These are phyloP conservation scores for Linnemannia zychae DNA, from an alignment of 192 early-diverging fungal species.

Conservation along the genomic window DNA sequence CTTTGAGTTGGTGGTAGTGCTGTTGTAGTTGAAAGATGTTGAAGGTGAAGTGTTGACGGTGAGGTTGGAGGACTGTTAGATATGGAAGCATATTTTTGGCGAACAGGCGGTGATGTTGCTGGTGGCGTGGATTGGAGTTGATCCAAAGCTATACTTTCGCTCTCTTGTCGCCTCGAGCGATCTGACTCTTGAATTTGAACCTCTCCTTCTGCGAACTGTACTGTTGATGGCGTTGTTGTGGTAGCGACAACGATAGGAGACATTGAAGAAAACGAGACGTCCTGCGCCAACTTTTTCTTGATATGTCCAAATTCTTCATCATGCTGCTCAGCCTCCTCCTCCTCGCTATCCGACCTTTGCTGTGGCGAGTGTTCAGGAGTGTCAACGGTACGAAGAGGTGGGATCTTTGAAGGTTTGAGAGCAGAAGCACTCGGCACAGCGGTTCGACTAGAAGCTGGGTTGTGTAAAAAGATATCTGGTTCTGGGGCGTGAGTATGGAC, in stretches of 20 bases:
- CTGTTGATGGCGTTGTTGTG: background rate
- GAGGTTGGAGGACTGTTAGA: background rate
- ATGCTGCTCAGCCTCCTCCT: background rate
- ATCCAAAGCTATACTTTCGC: background rate
- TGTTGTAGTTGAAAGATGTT: background rate
- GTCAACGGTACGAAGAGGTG: background rate
- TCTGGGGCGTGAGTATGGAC: constrained; percentile 41
- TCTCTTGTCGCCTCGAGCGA: background rate
- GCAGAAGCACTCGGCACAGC: constrained; percentile 10
- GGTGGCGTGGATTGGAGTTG: background rate
- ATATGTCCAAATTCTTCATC: background rate
- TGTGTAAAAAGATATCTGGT: constrained; percentile 30
- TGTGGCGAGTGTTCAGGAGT: background rate
- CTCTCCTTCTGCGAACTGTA: background rate
- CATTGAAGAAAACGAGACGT: background rate
- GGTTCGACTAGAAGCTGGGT: constrained; percentile 18
- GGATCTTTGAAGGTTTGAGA: constrained; percentile 9
- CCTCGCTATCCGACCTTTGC: background rate
- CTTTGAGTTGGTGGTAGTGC: background rate
- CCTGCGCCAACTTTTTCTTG: background rate
- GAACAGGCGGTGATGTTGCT: background rate
- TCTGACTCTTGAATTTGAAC: background rate
- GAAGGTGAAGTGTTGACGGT: background rate
- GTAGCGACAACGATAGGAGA: background rate
- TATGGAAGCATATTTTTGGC: background rate